Evolutionary conservation across 176 grass and related monocot species (phyloP).

Genomic region (Pontederia paniculata): DNA sequence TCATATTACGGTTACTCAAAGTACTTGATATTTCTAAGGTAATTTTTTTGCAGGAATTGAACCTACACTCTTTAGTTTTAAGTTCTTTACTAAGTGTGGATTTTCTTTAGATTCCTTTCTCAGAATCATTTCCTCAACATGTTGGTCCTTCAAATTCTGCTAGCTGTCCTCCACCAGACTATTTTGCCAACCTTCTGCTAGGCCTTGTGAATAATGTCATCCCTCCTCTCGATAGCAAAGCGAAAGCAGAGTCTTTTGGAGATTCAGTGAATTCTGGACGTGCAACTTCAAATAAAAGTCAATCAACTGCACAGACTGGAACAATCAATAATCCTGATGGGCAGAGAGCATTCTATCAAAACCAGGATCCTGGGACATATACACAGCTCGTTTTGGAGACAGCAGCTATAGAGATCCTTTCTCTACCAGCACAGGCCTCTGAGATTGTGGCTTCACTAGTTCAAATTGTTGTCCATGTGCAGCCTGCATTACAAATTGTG

Average conservation of each 20-base stretch:
- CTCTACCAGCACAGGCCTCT: conserved; percentile 55
- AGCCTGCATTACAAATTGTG: conserved; percentile 51
- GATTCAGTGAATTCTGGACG: conserved; percentile 29
- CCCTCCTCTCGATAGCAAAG: conserved; percentile 87
- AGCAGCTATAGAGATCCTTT: conserved; percentile 93
- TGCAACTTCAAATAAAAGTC: conserved; percentile 41
- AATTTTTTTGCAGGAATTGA: neutral
- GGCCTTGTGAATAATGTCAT: conserved; percentile 92
- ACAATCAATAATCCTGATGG: conserved; percentile 42
- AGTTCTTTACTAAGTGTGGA: neutral
- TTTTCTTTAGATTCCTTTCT: conserved; percentile 72
- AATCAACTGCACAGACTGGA: conserved; percentile 44
- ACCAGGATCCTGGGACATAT: conserved; percentile 95
- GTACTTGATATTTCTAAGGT: conserved; percentile 81
- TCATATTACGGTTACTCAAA: conserved; percentile 78
- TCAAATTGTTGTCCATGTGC: conserved; percentile 79
- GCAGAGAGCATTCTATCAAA: conserved; percentile 93
- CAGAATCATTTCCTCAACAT: conserved; percentile 63
- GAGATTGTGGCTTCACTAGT: conserved; percentile 80
- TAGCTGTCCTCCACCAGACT: conserved; percentile 71
- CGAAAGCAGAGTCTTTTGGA: conserved; percentile 40
- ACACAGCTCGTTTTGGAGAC: conserved; percentile 96
- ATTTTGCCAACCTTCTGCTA: conserved; percentile 84
- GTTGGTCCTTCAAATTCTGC: conserved; percentile 48
- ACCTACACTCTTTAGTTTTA: neutral